Base-by-base conservation (phyloP, 352 stramenopile genomes). In the Peronospora farinosa region DNA sequence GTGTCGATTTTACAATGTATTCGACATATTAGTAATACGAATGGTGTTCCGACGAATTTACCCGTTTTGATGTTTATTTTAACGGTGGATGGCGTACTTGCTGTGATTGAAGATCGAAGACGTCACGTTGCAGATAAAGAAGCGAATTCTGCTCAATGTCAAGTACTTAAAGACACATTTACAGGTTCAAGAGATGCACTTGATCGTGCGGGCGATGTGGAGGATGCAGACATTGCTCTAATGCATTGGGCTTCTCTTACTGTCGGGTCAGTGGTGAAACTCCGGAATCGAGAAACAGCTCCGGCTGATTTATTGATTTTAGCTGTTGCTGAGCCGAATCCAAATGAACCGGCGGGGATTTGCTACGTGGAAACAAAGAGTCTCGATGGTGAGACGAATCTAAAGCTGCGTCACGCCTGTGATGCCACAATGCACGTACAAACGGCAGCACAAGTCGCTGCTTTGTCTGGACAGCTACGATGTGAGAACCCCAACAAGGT, bases 291-390 rank as follows among this genome's bases (percentile, higher is more conserved):
- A 38, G 80, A 96, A 51, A 76, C 69, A 8, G 72, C 84, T 0
- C 85, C 88, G 0, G 86, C 85, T 0, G 88, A 96, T 48, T 32
- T 97, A 38, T 45, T 96, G 2, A 84, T 96, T 32, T 64, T 97
- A 16, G 62, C 67, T 0, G 79, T 89, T 3, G 63, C 77, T 7
- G 84, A 96, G 56, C 60, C 74, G 1, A 72, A 90, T 15, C 64
- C 74, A 2, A 67, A 49, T 10, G 60, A 81, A 33, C 76, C 85
- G 0, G 78, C 72, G 4, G 80, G 83, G 19, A 85, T 90, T 23
- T 89, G 78, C 62, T 95, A 92, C 51, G 80, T 94, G 7, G 81
- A 95, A 64, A 96, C 87, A 40, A 88, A 86, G 49, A 89, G 72
- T 43, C 60, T 96, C 7, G 87, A 96, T 47, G 87, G 87, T 10